Evolutionary conservation across 768 basidiomycete species (phyloP), one percentile per base, ranked within the genome.

Genomic region (Phaeotremella skinneri): DNA sequence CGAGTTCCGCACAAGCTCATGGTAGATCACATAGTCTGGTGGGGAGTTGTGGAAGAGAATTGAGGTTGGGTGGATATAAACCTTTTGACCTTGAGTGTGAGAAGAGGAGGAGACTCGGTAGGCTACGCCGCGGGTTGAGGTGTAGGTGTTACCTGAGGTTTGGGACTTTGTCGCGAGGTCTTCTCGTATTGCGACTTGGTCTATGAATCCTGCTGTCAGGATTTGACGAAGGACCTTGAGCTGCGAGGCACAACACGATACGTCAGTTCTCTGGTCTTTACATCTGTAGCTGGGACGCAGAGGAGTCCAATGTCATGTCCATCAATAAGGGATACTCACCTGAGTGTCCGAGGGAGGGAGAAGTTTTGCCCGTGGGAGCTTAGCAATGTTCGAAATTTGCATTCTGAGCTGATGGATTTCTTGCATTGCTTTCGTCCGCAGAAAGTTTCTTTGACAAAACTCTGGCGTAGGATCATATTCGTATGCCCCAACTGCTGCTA

Each of bases 401-500:
- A 85, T 82, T 32, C 92, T 85, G 3, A 99, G 81, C 74, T 98
- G 97, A 76, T 93, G 96, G 32, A 96, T 94, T 79, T 99, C 96
- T 78, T 96, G 90, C 93, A 99, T 98, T 0, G 91, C 90, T 82
- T 97, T 98, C 0, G 82, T 82, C 61, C 91, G 81, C 21, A 98
- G 87, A 67, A 96, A 99, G 76, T 98, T 90, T 37, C 89, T 85
- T 11, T 79, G 77, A 75, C 96, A 99, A 76, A 98, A 99, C 21
- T 82, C 75, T 56, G 83, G 82, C 1, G 85, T 85, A 7, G 89
- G 87, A 21, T 88, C 88, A 74, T 88, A 94, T 74, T 96, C 93
- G 74, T 91, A 98, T 2, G 94, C 96, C 0, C 96, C 96, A 17
- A 96, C 85, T n/a, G 94, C 91, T 14, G 93, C 92, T 7, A 99